Evolutionary conservation across 306 rosid species (phyloP).

Genomic region (Mimosa bimucronata): DNA sequence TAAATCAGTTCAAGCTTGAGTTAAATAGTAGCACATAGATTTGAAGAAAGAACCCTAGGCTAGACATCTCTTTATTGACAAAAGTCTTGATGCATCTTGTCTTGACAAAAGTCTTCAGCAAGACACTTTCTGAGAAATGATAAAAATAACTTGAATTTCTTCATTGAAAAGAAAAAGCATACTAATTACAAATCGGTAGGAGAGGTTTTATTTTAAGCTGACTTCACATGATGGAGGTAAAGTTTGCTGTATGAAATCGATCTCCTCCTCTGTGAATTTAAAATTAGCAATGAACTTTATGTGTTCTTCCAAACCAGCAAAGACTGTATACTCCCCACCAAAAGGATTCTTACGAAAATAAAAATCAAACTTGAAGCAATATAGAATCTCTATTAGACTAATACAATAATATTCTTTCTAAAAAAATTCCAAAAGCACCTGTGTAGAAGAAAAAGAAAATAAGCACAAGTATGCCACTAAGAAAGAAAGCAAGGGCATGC

Average conservation of each 20-base stretch:
- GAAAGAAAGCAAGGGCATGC: background rate
- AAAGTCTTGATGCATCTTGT: no score
- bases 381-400: background rate
- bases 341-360: slow-evolving; percentile 97
- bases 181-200: background rate
- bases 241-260: slow-evolving; percentile 63
- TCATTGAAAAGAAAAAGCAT: slow-evolving; percentile 6
- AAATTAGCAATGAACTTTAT: slow-evolving; percentile 88
- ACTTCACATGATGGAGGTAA: slow-evolving; percentile 90
- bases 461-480: background rate
- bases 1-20: no score
- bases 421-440: slow-evolving; percentile 20
- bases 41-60: no score
- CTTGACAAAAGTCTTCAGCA: no score
- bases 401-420: slow-evolving; percentile 28
- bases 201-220: slow-evolving; percentile 25
- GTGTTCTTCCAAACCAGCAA: slow-evolving; percentile 96
- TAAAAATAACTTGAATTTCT: slow-evolving; percentile 9
- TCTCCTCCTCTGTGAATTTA: slow-evolving; percentile 80
- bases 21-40: no score
- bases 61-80: no score
- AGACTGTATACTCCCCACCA: slow-evolving; percentile 95
- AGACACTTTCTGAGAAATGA: slow-evolving; percentile 2
- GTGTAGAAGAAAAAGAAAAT: slow-evolving; percentile 11
- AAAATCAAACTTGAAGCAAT: slow-evolving; percentile 85